These are phyloP conservation scores for Myxozyma neglecta DNA, from an alignment of 805 yeast genomes.

Conservation along the genomic window DNA sequence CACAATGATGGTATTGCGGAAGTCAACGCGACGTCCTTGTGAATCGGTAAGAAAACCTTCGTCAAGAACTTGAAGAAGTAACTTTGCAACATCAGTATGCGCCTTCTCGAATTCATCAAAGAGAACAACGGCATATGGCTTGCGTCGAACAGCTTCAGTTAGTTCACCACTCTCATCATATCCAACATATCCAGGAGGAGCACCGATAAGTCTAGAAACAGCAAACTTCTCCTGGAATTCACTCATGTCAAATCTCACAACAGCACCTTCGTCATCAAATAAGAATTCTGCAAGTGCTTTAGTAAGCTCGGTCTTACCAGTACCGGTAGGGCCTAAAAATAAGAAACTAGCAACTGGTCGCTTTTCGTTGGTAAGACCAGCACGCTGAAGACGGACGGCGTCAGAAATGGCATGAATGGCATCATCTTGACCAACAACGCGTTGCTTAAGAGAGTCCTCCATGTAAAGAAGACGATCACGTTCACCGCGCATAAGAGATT, in stretches of 20 bases:
- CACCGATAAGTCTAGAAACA: slow-evolving; percentile 87
- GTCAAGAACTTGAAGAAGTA: slow-evolving; percentile 86
- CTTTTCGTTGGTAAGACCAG: slow-evolving; percentile 91
- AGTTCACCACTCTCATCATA: slow-evolving; percentile 92
- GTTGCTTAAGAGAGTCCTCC: slow-evolving; percentile 73
- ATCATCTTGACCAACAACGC: slow-evolving; percentile 94
- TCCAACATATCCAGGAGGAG: slow-evolving; percentile 98
- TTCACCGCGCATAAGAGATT: slow-evolving; percentile 88
- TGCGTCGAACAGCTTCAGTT: slow-evolving; percentile 93
- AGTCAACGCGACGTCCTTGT: slow-evolving; percentile 91
- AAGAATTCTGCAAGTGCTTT: slow-evolving; percentile 88
- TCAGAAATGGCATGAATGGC: slow-evolving; percentile 88
- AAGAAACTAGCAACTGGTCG: slow-evolving; percentile 95
- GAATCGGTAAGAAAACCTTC: slow-evolving; percentile 95
- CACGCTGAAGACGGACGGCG: slow-evolving; percentile 94
- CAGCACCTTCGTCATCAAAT: slow-evolving; percentile 84
- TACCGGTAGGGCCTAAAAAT: slow-evolving; percentile 98
- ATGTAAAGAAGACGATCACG: slow-evolving; percentile 84
- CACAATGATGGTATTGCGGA: slow-evolving; percentile 89
- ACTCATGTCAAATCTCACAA: slow-evolving; percentile 94
- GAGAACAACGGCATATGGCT: slow-evolving; percentile 88
- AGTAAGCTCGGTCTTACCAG: slow-evolving; percentile 95
- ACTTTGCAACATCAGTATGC: slow-evolving; percentile 90
- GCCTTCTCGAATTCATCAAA: slow-evolving; percentile 98
- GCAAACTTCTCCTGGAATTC: slow-evolving; percentile 96